Evolutionary conservation across 768 basidiomycete genomes (phyloP), one percentile per base, ranked within the genome.

Genomic region (Termitomyces sp.): DNA sequence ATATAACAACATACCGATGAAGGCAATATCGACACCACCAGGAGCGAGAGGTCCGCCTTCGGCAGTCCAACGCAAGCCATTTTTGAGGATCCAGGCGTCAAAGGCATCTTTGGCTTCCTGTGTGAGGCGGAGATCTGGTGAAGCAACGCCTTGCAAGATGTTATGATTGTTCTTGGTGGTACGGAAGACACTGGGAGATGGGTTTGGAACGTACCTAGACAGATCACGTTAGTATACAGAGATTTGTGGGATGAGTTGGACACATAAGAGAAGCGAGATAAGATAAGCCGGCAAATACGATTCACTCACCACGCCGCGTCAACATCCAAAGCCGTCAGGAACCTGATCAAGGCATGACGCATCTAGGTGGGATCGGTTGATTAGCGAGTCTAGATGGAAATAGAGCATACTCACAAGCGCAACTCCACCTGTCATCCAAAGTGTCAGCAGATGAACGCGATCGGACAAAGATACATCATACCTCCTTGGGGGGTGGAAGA

Each of bases 161-260:
- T 93, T 93, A 83, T 93, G 91, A 78, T 93, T 93, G 91, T 93
- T 92, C 80, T 91, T 91, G 63, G 93, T 95, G 61, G 90, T 93
- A 63, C 93, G 86, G 82, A 95, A 96, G 41, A 96, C 91, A 62
- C 82, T 84, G 1, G 94, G 93, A 48, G 92, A 87, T 24, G 91
- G 89, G 76, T 92, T 93, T 49, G 90, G 91, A 34, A 93, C 90
- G 74, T 92, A 92, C 88, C 88, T 90, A 33, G 18, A 33, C 51
- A 27, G 31, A 18, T n/a, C 4, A 49, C 15, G 42, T 59, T 15
- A 57, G 39, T 48, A 27, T 27, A 51, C 16, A 3, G 22, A 11
- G 37, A 20, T 5, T 48, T 48, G 33, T 36, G 27, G 22, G 9
- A 54, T 22, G 16, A 54, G 22, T 54, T 16, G 22, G 31, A 9